Evolutionary conservation across 2,329 filamentous ascomycete genomes (phyloP), one percentile per base, ranked within the genome.

Genomic region (Ascochyta rabiei): DNA sequence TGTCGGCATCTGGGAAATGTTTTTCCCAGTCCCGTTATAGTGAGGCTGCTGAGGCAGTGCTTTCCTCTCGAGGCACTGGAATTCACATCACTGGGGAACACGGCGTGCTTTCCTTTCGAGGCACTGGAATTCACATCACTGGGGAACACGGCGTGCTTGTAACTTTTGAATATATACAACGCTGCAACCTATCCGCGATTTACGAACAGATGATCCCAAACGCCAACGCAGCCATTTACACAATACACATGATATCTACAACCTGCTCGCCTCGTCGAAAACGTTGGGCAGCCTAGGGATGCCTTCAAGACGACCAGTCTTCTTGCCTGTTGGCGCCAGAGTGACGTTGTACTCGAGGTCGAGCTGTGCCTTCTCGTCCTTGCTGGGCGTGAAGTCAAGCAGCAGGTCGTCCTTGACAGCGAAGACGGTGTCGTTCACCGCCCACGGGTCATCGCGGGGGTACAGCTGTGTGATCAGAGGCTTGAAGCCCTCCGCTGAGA

Each of bases 291-390:
- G 61, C 31, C 68, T 59, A 10, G 69, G 67, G 30, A 72, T 71
- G 19, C 69, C 69, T 21, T 72, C 67, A 43, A 73, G 57, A 45
- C 68, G 62, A 3, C 60, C 66, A 3, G 66, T 70, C 61, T 71
- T 69, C 39, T 62, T 63, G 35, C 67, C 69, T 31, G 65, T 64
- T 16, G 80, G 79, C 15, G 81, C 81, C 58, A 88, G 76, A 21
- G 72, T 79, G 56, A 89, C 83, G 65, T 89, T 81, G 71, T 88
- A 87, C 65, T 82, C 79, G 48, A 89, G 71, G 72, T 87, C 84
- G 71, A 85, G 80, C 56, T 75, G 70, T 6, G 85, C 84, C 74
- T 84, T 81, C 60, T 81, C 77, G 43, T 75, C 71, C 56, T 80
- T 74, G 67, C 77, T 75, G 47, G 83, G 82, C 67, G 77, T 77